Base-by-base conservation (phyloP, 2,329 filamentous ascomycete genomes). In the Aureobasidium zeae region DNA sequence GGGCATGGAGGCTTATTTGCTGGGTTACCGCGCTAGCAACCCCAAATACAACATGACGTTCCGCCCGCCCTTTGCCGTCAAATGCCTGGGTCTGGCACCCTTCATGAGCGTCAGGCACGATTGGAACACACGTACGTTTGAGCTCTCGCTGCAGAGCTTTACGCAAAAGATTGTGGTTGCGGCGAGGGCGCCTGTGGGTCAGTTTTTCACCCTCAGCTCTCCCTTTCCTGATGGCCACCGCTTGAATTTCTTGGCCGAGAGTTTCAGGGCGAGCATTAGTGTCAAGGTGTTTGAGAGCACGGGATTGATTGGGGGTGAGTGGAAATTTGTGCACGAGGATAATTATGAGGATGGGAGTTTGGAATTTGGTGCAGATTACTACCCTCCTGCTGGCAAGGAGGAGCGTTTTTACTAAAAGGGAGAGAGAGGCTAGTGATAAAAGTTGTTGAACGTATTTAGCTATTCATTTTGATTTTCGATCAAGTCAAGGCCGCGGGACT, bases 351-450 rank as follows among this genome's bases (percentile, higher is more conserved):
- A 57, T 9, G 65, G 58, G 19, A 68, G 67, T 54, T 46, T 73
- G 45, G 69, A 72, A 48, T 72, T 71, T 58, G 69, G 68, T 1
- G 69, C 66, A 0, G 65, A 54, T 1, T 72, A 68, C 50, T 71
- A 68, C 55, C 61, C 62, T 5, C 61, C 59, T 20, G 59, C 61
- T 30, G 67, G 66, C 2, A 59, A 52, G 39, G 52, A 58, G 2
- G 50, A 63, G 44, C 57, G 58, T 17, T 60, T 59, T 38, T 54
- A 64, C 34, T 65, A 49, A 38, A 12, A 9, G n/a, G 59, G 22
- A 25, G 7, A 6, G 7, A 11, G 22, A 25, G 7, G 7, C 22
- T 25, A 25, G 11, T 11, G 22, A 25, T 25, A 25, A 7, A 25
- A 7, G 22, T 11, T 25, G 22, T 11, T 25, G 7, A 25, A 25